Evolutionary conservation across 176 grass and related monocot species (phyloP).

Genomic region (Aegilops speltoides): DNA sequence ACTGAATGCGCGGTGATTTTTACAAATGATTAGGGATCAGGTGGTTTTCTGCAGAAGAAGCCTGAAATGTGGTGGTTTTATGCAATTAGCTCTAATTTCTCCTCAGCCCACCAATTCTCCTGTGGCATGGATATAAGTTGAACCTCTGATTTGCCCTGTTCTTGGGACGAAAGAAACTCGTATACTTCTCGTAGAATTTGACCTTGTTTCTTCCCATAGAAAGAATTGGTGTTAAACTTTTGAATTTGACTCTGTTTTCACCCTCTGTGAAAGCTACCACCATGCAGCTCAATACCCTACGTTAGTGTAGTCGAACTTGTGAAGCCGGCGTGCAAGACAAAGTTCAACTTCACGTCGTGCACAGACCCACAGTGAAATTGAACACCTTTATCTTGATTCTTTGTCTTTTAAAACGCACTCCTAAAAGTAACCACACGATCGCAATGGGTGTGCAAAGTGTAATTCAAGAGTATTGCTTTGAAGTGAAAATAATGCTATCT

Average conservation of each 20-base stretch:
- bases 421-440: too few relatives aligned
- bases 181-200: neutral
- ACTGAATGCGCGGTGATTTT: too few relatives aligned
- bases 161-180: neutral
- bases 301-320: conserved; percentile 30
- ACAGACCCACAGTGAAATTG: too few relatives aligned
- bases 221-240: neutral
- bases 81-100: neutral
- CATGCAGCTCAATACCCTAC: neutral
- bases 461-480: neutral
- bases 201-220: neutral
- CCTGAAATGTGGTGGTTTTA: too few relatives aligned
- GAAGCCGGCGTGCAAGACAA: neutral
- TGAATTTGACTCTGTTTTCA: neutral
- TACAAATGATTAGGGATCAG: too few relatives aligned
- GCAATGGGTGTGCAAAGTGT: neutral
- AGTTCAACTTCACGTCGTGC: neutral
- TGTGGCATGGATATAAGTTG: neutral
- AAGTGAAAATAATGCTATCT: neutral
- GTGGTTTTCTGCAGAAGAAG: too few relatives aligned
- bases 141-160: neutral
- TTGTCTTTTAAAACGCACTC: too few relatives aligned
- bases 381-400: too few relatives aligned
- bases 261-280: neutral
- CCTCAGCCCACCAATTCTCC: neutral